phyloP scores from a whole-genome alignment of 306 rosid species.

The Castanea crenata region DNA sequence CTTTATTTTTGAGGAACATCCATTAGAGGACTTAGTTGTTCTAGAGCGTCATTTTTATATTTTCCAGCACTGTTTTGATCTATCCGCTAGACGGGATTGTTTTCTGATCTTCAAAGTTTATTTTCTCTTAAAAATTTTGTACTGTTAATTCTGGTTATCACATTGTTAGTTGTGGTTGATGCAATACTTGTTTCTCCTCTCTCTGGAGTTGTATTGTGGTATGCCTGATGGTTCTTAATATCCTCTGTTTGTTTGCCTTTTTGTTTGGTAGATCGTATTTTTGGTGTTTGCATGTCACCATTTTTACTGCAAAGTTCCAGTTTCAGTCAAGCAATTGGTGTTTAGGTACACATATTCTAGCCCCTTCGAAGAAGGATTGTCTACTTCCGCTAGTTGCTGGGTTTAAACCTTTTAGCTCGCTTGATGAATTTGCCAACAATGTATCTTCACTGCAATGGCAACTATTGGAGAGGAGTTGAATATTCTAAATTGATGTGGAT shows the following conservation, averaged over 20 bases:
- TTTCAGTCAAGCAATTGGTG: no score
- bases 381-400: no score
- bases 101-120: conserved; percentile 4
- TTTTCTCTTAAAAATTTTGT: background rate
- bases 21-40: conserved; percentile 9
- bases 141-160: background rate
- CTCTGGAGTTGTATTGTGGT: background rate
- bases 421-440: no score
- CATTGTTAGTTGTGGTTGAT: background rate
- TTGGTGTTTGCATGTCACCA: no score
- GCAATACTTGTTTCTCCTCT: conserved; percentile 1
- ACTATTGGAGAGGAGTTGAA: no score
- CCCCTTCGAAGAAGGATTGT: no score
- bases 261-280: no score
- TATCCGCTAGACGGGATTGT: conserved; percentile 23
- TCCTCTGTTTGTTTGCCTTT: background rate
- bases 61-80: conserved; percentile 8
- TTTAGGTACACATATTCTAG: no score
- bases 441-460: no score
- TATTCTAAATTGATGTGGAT: no score
- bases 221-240: background rate
- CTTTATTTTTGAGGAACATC: background rate
- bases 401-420: no score
- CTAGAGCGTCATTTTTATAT: background rate
- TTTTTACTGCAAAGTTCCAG: no score